Base-by-base conservation (phyloP, 2,329 filamentous ascomycete species). In the Pyrenochaeta sp. region DNA sequence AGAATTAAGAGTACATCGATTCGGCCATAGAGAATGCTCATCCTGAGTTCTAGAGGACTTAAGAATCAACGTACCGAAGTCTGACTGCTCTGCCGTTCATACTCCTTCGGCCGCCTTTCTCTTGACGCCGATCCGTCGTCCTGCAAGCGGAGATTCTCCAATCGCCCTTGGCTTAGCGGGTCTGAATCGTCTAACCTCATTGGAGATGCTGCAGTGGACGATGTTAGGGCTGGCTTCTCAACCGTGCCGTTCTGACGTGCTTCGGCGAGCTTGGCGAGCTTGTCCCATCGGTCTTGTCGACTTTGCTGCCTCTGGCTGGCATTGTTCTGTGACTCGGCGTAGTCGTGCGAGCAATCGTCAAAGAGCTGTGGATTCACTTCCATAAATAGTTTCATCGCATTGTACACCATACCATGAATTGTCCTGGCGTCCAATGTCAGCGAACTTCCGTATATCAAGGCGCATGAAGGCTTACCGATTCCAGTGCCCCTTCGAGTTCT, bases 341-440 rank as follows among this genome's bases (percentile, higher is more conserved):
- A 99, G 61, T 98, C 93, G 72, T 97, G 94, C 31, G 95, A 97
- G 79, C 95, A 99, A 73, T 99, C 95, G 67, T 99, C 95, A 69
- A 99, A 99, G 18, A 99, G 85, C 75, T 97, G 93, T 9, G 95
- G 95, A 75, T 98, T 98, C 71, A 99, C 97, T 76, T 99, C 95
- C 95, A 99, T 99, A 78, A 99, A 99, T 32, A 99, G 85, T 77
- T 99, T 99, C 95, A 99, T 98, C 51, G 95, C 95, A 71, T 98
- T 99, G 77, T 98, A 98, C 10, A 99, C 95, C 94, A 99, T 98
- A 74, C 95, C 95, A 73, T 99, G 95, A 64, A 99, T 99, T 7
- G 95, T 99, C 70, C 95, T 98, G 61, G 15, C 33, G 12, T 20
- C 29, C 9, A 3, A 4, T 9, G 42, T 75, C 32, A 73, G 66